These are phyloP conservation scores for Neonectria magnoliae DNA, from an alignment of 2,329 filamentous ascomycete genomes.

Conservation along the genomic window DNA sequence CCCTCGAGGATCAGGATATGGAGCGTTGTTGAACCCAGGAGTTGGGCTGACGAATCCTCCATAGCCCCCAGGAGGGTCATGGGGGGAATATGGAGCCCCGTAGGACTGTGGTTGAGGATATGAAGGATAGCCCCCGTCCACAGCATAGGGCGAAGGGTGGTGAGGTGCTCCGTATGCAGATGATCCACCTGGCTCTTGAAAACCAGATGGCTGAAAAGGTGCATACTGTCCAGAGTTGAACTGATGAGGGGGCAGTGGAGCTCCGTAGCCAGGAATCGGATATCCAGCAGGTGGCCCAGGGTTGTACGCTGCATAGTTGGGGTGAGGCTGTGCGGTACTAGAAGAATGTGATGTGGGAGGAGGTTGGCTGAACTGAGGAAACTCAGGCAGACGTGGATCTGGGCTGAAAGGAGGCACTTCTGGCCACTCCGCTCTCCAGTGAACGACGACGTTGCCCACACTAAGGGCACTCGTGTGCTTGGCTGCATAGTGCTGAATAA, in stretches of 20 bases:
- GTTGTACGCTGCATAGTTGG: constrained; percentile 25
- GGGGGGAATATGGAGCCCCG: constrained; percentile 9
- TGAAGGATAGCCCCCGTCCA: constrained; percentile 22
- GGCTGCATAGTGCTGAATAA: constrained; percentile 84
- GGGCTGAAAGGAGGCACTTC: constrained; percentile 76
- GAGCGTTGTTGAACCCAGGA: constrained; percentile 9
- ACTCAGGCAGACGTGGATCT: constrained; percentile 57
- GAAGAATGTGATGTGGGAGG: constrained; percentile 10
- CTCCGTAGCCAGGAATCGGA: constrained; percentile 27
- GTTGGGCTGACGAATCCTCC: constrained; percentile 1
- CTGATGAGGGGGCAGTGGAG: constrained; percentile 16
- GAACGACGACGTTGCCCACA: constrained; percentile 75
- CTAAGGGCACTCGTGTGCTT: constrained; percentile 81
- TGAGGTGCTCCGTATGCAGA: constrained; percentile 27
- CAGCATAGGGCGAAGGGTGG: constrained; percentile 23
- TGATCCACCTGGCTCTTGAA: constrained; percentile 21
- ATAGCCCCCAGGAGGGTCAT: constrained; percentile 18
- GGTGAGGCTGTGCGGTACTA: constrained; percentile 5
- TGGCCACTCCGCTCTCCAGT: constrained; percentile 86
- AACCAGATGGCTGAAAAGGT: constrained; percentile 12
- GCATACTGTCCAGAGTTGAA: constrained; percentile 20
- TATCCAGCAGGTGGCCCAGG: constrained; percentile 25
- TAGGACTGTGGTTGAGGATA: constrained; percentile 25
- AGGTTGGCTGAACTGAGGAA: constrained; percentile 7
- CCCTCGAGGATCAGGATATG: constrained; percentile 17